These are phyloP conservation scores for Skeletonema menzelii DNA, from an alignment of 108 stramenopile species.

Conservation along the genomic window DNA sequence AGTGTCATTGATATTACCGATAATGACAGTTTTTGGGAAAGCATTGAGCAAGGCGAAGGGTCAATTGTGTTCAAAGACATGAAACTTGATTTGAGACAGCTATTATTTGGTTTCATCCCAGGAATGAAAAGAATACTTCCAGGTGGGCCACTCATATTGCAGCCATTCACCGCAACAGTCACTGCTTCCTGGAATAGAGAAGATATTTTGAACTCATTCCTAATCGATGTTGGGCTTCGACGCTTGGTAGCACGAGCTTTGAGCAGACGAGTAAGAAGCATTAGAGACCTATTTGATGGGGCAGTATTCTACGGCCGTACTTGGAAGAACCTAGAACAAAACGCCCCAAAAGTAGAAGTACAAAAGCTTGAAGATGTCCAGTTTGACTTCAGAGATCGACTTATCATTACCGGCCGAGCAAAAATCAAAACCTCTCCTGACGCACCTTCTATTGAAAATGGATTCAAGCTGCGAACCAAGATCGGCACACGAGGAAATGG, in stretches of 20 bases:
- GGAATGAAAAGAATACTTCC: slow-evolving; percentile 64
- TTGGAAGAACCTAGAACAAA: slow-evolving; percentile 67
- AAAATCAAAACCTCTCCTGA: slow-evolving; percentile 59
- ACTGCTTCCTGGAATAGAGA: slow-evolving; percentile 77
- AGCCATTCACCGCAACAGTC: slow-evolving; percentile 76
- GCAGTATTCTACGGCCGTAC: slow-evolving; percentile 80
- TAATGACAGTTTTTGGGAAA: slow-evolving; percentile 35
- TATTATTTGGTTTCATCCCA: slow-evolving; percentile 79
- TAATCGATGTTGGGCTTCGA: slow-evolving; percentile 75
- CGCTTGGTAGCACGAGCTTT: slow-evolving; percentile 75
- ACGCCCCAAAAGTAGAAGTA: slow-evolving; percentile 80
- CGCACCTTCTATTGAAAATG: slow-evolving; percentile 69
- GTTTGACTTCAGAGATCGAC: slow-evolving; percentile 65
- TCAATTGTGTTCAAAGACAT: slow-evolving; percentile 73
- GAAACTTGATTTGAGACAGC: slow-evolving; percentile 75
- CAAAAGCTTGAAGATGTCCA: slow-evolving; percentile 78
- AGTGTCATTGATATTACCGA: slow-evolving; percentile 43
- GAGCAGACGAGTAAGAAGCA: slow-evolving; percentile 64
- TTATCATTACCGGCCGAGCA: slow-evolving; percentile 83
- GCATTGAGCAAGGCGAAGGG: slow-evolving; percentile 58
- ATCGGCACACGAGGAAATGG: slow-evolving; percentile 80
- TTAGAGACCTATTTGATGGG: slow-evolving; percentile 84
- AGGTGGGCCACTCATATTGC: slow-evolving; percentile 81
- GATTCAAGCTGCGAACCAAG: slow-evolving; percentile 84
- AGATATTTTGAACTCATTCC: slow-evolving; percentile 78